phyloP scores from a whole-genome alignment of 2,329 filamentous ascomycete genomes.

The Phialemonium atrogriseum region DNA sequence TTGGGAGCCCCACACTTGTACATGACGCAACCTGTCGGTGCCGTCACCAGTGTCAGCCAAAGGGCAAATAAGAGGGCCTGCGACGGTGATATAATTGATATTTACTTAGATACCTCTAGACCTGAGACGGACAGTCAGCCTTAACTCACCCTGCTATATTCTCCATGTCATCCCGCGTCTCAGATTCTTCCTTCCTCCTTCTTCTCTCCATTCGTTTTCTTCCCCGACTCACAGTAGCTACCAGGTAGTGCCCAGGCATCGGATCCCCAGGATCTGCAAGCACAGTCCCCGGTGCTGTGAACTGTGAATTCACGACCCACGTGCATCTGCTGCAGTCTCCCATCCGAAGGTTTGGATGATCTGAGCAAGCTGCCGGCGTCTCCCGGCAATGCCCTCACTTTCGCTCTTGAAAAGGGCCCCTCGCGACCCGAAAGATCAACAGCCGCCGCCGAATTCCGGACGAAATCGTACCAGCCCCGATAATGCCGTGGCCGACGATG shows the following conservation, averaged over 20 bases:
- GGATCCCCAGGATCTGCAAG: not conserved
- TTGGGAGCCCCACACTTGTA: too few relatives aligned
- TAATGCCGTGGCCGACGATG: not conserved
- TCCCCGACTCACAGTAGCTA: too few relatives aligned
- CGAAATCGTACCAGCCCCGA: conserved; percentile 1
- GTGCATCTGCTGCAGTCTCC: not conserved
- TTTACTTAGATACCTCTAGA: conserved; percentile 4
- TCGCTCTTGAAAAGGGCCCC: conserved; percentile 20
- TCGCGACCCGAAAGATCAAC: conserved; percentile 12
- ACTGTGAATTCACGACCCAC: not conserved
- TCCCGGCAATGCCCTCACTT: conserved; percentile 21
- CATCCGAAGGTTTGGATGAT: not conserved
- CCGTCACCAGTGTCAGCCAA: too few relatives aligned
- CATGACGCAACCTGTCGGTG: too few relatives aligned
- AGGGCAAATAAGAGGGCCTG: too few relatives aligned
- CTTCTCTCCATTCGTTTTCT: conserved; percentile 3
- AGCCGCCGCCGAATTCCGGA: conserved; percentile 1
- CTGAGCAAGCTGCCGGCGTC: conserved; percentile 2
- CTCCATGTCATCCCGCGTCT: conserved; percentile 10
- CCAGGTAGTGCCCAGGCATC: not conserved
- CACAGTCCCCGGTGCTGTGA: not conserved
- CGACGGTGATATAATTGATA: too few relatives aligned
- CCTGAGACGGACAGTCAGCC: too few relatives aligned
- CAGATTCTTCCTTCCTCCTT: conserved; percentile 2
- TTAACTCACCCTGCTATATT: not conserved